phyloP scores from a whole-genome alignment of 192 early-diverging fungal genomes.

The Backusella psychrophila region DNA sequence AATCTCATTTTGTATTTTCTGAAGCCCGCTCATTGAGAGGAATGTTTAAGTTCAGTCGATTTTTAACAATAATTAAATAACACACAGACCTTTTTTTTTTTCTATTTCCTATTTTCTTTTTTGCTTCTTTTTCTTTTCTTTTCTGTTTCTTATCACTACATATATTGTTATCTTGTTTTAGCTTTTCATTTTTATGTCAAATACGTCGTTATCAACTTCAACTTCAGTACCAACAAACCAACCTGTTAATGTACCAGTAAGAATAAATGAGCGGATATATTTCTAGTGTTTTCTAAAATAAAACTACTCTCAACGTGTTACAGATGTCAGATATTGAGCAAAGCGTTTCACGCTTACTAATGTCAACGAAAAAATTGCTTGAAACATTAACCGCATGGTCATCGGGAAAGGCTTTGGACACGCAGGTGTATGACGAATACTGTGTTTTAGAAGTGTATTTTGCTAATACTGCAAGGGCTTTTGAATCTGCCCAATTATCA shows the following conservation, averaged over 20 bases:
- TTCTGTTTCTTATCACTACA: not conserved
- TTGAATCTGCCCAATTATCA: not conserved
- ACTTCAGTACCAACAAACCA: not conserved
- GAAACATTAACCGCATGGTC: constrained; percentile 4
- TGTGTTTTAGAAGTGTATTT: not conserved
- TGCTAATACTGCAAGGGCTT: not conserved
- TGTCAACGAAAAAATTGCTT: not conserved
- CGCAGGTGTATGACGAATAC: not conserved
- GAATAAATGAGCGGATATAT: not conserved
- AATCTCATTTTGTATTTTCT: not conserved
- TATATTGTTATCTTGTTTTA: not conserved
- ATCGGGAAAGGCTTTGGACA: not conserved
- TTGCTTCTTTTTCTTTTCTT: not conserved
- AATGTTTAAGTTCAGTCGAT: constrained; percentile 6
- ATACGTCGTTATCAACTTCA: not conserved
- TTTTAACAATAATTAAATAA: too few relatives aligned
- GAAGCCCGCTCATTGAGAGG: not conserved
- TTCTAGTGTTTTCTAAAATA: not conserved
- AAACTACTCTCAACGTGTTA: not conserved
- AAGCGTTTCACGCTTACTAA: not conserved
- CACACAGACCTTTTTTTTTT: not conserved
- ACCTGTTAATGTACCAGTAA: not conserved
- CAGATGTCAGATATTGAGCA: constrained; percentile 8
- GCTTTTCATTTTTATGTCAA: not conserved
- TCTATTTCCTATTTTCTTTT: not conserved